Evolutionary conservation across 768 basidiomycete genomes (phyloP), one percentile per base, ranked within the genome.

Genomic region (Leccinum subtestaceum): DNA sequence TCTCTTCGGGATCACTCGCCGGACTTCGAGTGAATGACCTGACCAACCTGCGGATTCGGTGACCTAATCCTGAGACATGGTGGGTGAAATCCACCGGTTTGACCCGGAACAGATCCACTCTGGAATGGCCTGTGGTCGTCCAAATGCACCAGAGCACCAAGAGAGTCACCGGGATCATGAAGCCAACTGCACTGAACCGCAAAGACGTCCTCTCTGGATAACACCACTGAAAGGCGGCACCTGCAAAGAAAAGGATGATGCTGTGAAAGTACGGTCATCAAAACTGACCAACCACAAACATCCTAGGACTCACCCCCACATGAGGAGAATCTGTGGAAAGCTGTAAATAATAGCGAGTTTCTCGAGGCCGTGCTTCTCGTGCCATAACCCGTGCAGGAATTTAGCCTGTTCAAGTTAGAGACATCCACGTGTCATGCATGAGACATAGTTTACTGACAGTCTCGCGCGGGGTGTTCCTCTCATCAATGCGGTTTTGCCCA

Each of bases 321-420:
- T 78, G 40, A 86, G 72, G n/a, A 85, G 69, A 2, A 80, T 79
- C 55, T 82, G 81, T 0, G 84, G 84, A 10, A 86, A 61, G 59
- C 80, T 80, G 58, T 83, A 84, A 56, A 83, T 62, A 13, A 85
- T 72, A 13, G 83, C 81, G 3, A 84, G 74, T 1, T 67, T 78
- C 63, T 85, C 82, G 2, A 83, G 68, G 1, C 84, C 81, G 32
- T 77, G 71, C 1, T 54, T 65, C 5, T 62, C 19, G 3, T 74
- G 65, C 27, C 62, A 64, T 45, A 69, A 62, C 4, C 58, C 61
- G 23, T 56, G 13, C 23, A 65, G 59, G 51, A 65, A 62, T 45
- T n/a, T 40, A 11, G 65, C 58, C 59, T 53, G 38, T 5, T n/a
- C 17, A n/a, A 40, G 38, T 40, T 40, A 60, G 57, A 50, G 1